Base-by-base conservation (phyloP, 225 moss, liverwort and hornwort genomes). In the Physcomitrium patens region DNA sequence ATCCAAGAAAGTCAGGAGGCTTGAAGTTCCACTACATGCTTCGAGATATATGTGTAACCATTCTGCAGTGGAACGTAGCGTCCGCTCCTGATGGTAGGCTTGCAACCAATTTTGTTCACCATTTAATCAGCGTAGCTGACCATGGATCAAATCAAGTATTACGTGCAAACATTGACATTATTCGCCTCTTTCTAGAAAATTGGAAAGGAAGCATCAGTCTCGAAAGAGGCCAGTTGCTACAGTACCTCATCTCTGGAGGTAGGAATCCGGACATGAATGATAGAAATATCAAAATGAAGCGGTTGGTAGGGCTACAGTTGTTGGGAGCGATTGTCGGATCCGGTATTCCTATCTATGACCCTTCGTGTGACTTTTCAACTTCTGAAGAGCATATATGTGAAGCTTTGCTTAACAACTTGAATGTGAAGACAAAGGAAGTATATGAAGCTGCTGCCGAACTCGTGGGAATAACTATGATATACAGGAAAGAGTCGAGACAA, bases 361-460 rank as follows among this genome's bases (percentile, higher is more conserved):
- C 91, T 55, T 12, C 70, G 20, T 81, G 41, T 57, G 96, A 91
- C 75, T 27, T 70, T 52, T 84, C 89, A 50, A 68, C 72, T 77
- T 81, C 89, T 47, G 94, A 94, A 73, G 90, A 85, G 67, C 76
- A 86, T 41, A 70, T 96, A 9, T 89, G 85, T 76, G 83, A 89
- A 71, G 90, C 86, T 43, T 74, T 96, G 63, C 83, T 96, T 69
- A 89, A 90, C 77, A 96, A 89, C 76, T 76, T 96, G 74, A 89
- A 51, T 75, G 85, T 86, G 12, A 88, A 75, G 63, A 78, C 83
- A 1, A 96, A 96, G 76, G 89, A 96, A 63, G 83, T 96, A 16
- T 96, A 92, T 75, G 96, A 96, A 85, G 94, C 96, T 68, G 86
- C 96, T 65, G 96, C 89, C 41, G 96, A 96, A 75, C 87, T 96